These are phyloP conservation scores for Perkinsus olseni DNA, from an alignment of 169 alveolate genomes.

Conservation along the genomic window DNA sequence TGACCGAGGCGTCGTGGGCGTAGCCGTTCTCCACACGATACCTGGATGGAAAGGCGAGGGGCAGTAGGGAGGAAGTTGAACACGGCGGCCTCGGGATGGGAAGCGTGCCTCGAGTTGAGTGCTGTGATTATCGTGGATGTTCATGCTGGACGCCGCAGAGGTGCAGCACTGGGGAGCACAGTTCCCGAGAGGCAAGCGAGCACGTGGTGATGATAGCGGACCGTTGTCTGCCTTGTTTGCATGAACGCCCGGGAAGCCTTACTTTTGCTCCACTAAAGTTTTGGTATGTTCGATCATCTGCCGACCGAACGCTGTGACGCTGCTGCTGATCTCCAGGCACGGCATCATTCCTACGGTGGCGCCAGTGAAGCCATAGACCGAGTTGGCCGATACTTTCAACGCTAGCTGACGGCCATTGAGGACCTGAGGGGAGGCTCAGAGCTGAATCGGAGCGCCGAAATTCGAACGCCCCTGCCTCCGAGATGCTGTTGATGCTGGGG, in stretches of 20 bases:
- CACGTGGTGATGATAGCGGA: too few species aligned
- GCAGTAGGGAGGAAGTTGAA: too few species aligned
- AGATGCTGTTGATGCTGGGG: too few species aligned
- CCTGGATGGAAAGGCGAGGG: slow-evolving; percentile 58
- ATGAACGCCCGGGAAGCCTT: too few species aligned
- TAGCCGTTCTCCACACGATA: slow-evolving; percentile 79
- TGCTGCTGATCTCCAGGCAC: slow-evolving; percentile 87
- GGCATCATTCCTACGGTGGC: slow-evolving; percentile 96
- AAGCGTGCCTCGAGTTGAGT: too few species aligned
- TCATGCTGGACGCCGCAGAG: too few species aligned
- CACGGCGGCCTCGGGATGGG: too few species aligned
- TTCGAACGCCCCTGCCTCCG: neutral
- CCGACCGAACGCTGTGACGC: slow-evolving; percentile 95
- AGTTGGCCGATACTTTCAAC: slow-evolving; percentile 94
- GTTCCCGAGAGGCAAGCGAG: too few species aligned
- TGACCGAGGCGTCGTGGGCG: slow-evolving; percentile 78
- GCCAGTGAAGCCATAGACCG: slow-evolving; percentile 99
- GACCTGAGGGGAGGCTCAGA: slow-evolving; percentile 49
- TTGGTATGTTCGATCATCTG: slow-evolving; percentile 72
- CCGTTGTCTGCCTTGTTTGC: too few species aligned
- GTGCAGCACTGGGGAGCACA: too few species aligned
- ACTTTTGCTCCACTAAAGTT: neutral
- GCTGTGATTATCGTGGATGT: too few species aligned
- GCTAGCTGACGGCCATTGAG: slow-evolving; percentile 98
- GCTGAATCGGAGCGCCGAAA: neutral